These are phyloP conservation scores for Aphanomyces cochlioides DNA, from an alignment of 352 stramenopile species.

Conservation along the genomic window DNA sequence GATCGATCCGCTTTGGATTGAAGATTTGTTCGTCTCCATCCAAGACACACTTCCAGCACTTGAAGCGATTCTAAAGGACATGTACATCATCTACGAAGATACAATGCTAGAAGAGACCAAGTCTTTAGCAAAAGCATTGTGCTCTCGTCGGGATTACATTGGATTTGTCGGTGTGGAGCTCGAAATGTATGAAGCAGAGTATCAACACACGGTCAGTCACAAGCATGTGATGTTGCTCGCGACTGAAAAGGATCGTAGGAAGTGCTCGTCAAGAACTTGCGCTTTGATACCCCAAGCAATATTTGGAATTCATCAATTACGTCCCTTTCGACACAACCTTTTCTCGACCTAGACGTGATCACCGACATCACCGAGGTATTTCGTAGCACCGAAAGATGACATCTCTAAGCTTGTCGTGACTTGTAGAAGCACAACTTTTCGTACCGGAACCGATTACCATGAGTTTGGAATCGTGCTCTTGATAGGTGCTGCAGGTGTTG, in stretches of 20 bases:
- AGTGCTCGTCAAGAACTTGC: constrained; percentile 54
- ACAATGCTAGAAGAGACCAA: constrained; percentile 32
- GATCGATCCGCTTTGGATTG: constrained; percentile 64
- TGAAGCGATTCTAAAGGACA: constrained; percentile 48
- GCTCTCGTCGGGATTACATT: constrained; percentile 52
- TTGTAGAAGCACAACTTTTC: constrained; percentile 29
- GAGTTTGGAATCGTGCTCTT: constrained; percentile 12
- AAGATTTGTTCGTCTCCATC: constrained; percentile 65
- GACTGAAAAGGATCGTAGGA: constrained; percentile 37
- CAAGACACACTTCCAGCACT: constrained; percentile 48
- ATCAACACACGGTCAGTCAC: constrained; percentile 66
- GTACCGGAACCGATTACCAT: constrained; percentile 19
- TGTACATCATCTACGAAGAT: constrained; percentile 50
- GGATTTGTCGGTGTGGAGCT: constrained; percentile 68
- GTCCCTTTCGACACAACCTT: constrained; percentile 76
- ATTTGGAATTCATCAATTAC: constrained; percentile 73
- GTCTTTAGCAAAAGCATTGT: constrained; percentile 32
- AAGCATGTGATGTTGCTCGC: too few relatives aligned
- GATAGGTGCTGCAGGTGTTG: background rate
- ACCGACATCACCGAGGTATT: constrained; percentile 27
- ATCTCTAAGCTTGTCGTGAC: too few relatives aligned
- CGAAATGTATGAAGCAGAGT: constrained; percentile 72
- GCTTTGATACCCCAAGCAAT: constrained; percentile 66
- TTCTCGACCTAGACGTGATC: constrained; percentile 44
- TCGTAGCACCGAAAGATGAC: too few relatives aligned